These are phyloP conservation scores for Puccinia hordei DNA, from an alignment of 1,284 basidiomycete species.

Conservation along the genomic window DNA sequence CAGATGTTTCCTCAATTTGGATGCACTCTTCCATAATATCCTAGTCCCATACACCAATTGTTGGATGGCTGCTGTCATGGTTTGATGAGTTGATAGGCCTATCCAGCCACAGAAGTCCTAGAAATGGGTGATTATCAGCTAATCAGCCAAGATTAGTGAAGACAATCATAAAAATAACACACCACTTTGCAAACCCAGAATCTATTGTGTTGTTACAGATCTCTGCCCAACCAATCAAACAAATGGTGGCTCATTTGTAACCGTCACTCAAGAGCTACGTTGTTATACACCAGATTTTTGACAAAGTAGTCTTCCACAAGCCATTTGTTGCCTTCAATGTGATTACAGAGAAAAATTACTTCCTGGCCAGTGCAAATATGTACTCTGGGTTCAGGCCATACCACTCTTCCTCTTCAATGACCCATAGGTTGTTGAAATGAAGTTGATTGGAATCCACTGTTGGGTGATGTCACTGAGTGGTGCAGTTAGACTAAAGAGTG, in stretches of 20 bases:
- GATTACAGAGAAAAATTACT: neutral
- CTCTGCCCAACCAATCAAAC: neutral
- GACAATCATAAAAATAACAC: neutral
- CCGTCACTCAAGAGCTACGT: neutral
- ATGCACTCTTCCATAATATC: conserved; percentile 7
- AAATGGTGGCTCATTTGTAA: neutral
- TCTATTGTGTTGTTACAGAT: neutral
- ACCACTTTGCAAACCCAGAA: neutral
- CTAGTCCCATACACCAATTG: conserved; percentile 7
- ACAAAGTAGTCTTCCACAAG: neutral
- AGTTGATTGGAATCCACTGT: too few relatives aligned
- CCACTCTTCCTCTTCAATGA: too few relatives aligned
- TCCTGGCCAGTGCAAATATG: neutral
- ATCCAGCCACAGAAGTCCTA: conserved; percentile 6
- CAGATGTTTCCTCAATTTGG: conserved; percentile 2
- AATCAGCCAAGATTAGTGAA: neutral
- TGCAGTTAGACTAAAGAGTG: too few relatives aligned
- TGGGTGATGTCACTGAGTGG: too few relatives aligned
- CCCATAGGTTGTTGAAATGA: too few relatives aligned
- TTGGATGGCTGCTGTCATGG: conserved; percentile 1
- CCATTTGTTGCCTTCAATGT: neutral
- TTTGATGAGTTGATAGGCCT: conserved; percentile 22
- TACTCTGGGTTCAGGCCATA: too few relatives aligned
- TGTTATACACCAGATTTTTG: neutral
- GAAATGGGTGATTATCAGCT: neutral